Percentiles rank a stretch among this genome's conserved stretches.
Evolutionary conservation across 495 filamentous ascomycete species (phyloP).

Genomic region (Monascus purpureus): DNA sequence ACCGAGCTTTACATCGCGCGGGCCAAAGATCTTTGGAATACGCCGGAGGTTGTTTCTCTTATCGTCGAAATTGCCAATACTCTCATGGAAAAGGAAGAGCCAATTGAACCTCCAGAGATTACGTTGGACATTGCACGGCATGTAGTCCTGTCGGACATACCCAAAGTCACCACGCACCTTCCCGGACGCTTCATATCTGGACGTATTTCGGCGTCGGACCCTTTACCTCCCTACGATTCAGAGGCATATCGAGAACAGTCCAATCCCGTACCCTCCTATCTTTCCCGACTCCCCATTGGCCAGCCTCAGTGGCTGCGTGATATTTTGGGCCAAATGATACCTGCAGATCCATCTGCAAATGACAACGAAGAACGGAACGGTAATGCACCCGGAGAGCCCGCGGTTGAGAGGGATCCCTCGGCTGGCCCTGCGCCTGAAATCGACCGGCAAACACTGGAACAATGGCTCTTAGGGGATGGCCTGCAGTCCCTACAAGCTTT

Average conservation of each 20-base stretch:
- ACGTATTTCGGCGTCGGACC: constrained; percentile 30
- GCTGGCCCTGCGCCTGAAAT: constrained; percentile 10
- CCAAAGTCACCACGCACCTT: constrained; percentile 31
- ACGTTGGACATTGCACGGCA: constrained; percentile 60
- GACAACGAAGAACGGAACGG: constrained; percentile 7
- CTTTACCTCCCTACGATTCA: constrained; percentile 31
- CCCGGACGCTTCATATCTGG: constrained; percentile 26
- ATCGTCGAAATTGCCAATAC: constrained; percentile 60
- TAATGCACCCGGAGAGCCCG: constrained; percentile 3
- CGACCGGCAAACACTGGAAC: constrained; percentile 19
- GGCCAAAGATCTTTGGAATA: constrained; percentile 85
- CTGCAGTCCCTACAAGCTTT: constrained; percentile 22
- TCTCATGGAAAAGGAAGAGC: constrained; percentile 20
- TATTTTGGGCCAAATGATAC: constrained; percentile 21
- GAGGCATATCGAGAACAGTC: constrained; percentile 27
- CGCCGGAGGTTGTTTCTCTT: constrained; percentile 52
- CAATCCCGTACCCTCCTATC: constrained; percentile 23
- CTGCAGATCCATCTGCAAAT: constrained; percentile 1
- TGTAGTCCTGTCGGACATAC: constrained; percentile 61
- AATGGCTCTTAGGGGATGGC: constrained; percentile 24
- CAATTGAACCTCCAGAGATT: constrained; percentile 34
- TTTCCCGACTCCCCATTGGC: constrained; percentile 16
- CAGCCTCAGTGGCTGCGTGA: constrained; percentile 30
- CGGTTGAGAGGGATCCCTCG: constrained; percentile 4
- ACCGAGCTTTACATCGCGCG: constrained; percentile 66